Percentiles rank a stretch among this genome's conserved stretches.
phyloP scores from a whole-genome alignment of 495 filamentous ascomycete species.

The Xylaria scruposa region DNA sequence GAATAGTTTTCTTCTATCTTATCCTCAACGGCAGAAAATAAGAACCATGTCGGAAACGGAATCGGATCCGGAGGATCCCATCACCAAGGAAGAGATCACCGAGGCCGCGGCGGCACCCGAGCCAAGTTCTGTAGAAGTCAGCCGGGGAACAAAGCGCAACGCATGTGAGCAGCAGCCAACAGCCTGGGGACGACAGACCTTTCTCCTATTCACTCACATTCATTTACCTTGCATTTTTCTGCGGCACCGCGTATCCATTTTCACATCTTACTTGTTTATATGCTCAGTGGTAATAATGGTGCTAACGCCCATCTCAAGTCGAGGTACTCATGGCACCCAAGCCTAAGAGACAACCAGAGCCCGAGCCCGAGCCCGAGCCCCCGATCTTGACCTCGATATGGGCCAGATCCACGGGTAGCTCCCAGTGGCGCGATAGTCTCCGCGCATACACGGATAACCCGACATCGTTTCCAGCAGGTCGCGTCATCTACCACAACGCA shows the following conservation, averaged over 20 bases:
- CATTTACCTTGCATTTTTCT: neutral
- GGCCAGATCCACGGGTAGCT: slow-evolving; percentile 32
- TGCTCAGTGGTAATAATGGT: neutral
- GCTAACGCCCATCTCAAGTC: slow-evolving; percentile 48
- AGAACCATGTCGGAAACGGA: slow-evolving; percentile 33
- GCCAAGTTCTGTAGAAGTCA: slow-evolving; percentile 23
- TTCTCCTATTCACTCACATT: neutral
- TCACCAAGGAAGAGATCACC: slow-evolving; percentile 40
- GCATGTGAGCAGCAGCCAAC: slow-evolving; percentile 37
- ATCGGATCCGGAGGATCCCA: slow-evolving; percentile 38
- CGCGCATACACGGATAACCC: slow-evolving; percentile 74
- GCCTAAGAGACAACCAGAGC: slow-evolving; percentile 37
- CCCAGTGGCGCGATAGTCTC: slow-evolving; percentile 66
- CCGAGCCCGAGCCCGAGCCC: too few species aligned
- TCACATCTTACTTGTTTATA: too few species aligned
- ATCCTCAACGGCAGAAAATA: neutral
- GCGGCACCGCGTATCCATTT: neutral
- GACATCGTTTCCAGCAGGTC: slow-evolving; percentile 61
- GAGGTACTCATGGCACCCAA: slow-evolving; percentile 72
- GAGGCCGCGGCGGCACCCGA: slow-evolving; percentile 32
- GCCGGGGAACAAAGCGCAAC: slow-evolving; percentile 34
- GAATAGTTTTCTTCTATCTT: neutral
- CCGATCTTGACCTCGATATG: slow-evolving; percentile 33
- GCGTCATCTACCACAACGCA: slow-evolving; percentile 72
- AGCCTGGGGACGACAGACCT: neutral